Base-by-base conservation (phyloP, 129 eudicot genomes). In the Oenanthe sinensis region DNA sequence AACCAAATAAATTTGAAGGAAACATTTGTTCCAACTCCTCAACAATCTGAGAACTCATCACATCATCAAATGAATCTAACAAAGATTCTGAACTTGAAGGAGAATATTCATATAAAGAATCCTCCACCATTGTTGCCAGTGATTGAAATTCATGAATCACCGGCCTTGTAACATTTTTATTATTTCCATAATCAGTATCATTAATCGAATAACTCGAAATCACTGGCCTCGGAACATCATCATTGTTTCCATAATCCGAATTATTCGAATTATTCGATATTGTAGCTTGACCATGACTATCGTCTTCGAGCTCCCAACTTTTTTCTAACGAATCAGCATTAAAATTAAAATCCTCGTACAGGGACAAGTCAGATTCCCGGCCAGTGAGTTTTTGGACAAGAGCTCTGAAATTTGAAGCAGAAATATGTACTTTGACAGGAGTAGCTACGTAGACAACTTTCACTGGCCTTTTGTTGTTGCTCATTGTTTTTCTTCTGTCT, bases 331-430 rank as follows among this genome's bases (percentile, higher is more conserved):
- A 40, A 19, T 39, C 28, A 20, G 75, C 30, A 71, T 40, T 19
- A 0, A 71, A 36, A 0, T 71, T 44, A 45, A 36, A 28, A 1
- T 81, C 87, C 80, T 67, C 67, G 76, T 79, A 86, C 20, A 78
- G 83, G 10, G 84, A 87, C 72, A 90, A 75, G 76, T 92, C 97
- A 0, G 97, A 92, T 52, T 92, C 82, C 77, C 86, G 83, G 33
- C 97, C 97, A 4, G 97, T 92, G 78, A 92, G 97, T 58, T 90
- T 85, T 42, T 92, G 97, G 9, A 92, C 97, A 13, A 90, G 82
- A 1, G 89, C 80, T 67, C 96, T 84, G 16, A 92, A 92, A 12
- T 75, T 81, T 0, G 90, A 83, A 6, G 88, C 96, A 46, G 90
- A 83, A 6, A 91, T 90, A 84, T 85, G 90, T 8, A 92, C 91